Base-by-base conservation (phyloP, 352 stramenopile genomes). In the Phytopythium helicoides region DNA sequence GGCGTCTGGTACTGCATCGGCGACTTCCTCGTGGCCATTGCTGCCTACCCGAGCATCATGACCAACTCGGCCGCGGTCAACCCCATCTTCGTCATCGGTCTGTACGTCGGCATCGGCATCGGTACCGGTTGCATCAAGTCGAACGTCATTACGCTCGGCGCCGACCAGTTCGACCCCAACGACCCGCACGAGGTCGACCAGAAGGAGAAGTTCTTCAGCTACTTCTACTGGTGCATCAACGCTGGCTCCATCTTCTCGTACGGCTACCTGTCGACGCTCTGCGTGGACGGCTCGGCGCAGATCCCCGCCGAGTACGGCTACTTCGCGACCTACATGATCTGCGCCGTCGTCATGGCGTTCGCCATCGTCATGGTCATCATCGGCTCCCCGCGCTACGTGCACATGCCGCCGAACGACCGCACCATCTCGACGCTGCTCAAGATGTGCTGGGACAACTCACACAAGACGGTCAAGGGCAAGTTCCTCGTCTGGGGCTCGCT, bases 141-240 rank as follows among this genome's bases (percentile, higher is more conserved):
- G 19, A 83, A 77, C 47, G 76, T 86, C 2, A 84, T 87, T 42
- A 76, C 78, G 0, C 60, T 85, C 3, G 79, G 79, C 37, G 79
- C 68, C 5, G 74, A 86, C 50, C 77, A 86, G 56, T 88, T 86
- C 47, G 54, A 83, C 52, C 74, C 77, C 5, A 37, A 68, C 25
- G 71, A 81, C 48, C 67, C 63, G 0, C 57, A 52, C 10, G 73
- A 87, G 56, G 56, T 64, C 4, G 58, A 70, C 26, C 58, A 82
- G 44, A 83, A 89, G 54, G 62, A 79, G 39, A 81, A 65, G 36
- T 95, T 76, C 66, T 94, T 94, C 62, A 86, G 64, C 52, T 90
- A 78, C 58, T 92, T 92, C 48, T 95, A 95, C 63, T 90, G 73
- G 60, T 74, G 60, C 41, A 80, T 93, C 59, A 95, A 95, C 59